phyloP scores from a whole-genome alignment of 2,329 filamentous ascomycete genomes.

The Cephalotrichum gorgonifer region DNA sequence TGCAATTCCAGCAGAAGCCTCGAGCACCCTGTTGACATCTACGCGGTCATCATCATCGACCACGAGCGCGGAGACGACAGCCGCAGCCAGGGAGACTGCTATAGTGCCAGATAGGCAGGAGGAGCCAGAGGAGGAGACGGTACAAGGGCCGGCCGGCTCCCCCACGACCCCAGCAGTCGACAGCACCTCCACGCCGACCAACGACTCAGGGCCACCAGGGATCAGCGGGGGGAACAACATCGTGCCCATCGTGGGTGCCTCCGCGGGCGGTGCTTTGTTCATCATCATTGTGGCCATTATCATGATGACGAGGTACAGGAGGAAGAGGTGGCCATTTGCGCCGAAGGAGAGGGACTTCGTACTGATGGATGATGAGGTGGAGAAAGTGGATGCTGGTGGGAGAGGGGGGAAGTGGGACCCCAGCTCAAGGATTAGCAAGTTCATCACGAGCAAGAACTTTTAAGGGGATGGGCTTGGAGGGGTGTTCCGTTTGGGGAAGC shows the following conservation, averaged over 20 bases:
- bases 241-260: conserved; percentile 7
- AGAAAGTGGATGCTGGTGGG: not conserved
- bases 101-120: no score
- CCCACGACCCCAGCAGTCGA: no score
- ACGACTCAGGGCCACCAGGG: no score
- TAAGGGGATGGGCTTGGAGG: not conserved
- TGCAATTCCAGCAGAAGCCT: not conserved
- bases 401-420: conserved; percentile 4
- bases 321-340: conserved; percentile 9
- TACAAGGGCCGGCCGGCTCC: no score
- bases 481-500: no score
- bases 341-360: conserved; percentile 3
- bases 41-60: no score
- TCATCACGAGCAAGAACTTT: not conserved
- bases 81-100: no score
- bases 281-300: conserved; percentile 7
- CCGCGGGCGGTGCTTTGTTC: conserved; percentile 7
- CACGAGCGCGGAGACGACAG: no score
- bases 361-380: conserved; percentile 6
- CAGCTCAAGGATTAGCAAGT: conserved; percentile 2
- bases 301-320: conserved; percentile 8
- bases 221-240: not conserved
- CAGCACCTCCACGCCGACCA: no score
- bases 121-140: no score
- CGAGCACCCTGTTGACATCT: no score